Percentiles rank a stretch among this genome's conserved stretches.
Conservation (phyloP, 345 rosid genomes). For the Trapa incisa region DNA sequence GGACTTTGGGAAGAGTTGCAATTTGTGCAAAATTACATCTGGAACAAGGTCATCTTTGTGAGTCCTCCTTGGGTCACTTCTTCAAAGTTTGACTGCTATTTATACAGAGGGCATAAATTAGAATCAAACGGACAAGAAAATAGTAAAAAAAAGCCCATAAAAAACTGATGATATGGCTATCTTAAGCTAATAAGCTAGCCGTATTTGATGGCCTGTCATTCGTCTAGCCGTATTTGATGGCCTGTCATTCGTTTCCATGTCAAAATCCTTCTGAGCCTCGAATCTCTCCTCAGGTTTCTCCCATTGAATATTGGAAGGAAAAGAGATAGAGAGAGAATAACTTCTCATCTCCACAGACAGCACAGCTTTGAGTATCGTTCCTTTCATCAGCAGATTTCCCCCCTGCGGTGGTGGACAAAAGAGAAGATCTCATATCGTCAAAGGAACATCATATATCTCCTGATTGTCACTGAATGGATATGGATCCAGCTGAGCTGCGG, state of each 20-base stretch:
- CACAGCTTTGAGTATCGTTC: too few relatives aligned
- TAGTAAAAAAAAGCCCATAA: background rate
- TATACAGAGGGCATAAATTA: too few relatives aligned
- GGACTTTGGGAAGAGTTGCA: background rate
- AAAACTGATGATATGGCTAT: background rate
- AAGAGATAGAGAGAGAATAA: background rate
- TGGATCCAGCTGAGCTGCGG: slow-evolving; percentile 60
- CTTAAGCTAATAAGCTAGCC: background rate
- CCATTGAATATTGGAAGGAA: background rate
- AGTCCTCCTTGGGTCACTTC: background rate
- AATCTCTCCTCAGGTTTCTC: background rate
- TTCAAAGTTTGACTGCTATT: background rate
- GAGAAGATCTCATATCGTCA: too few relatives aligned
- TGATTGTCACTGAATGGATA: slow-evolving; percentile 6
- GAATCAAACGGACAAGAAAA: background rate
- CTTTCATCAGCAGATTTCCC: too few relatives aligned
- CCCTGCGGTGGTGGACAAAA: too few relatives aligned
- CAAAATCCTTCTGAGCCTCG: background rate
- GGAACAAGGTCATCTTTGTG: background rate
- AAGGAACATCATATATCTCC: too few relatives aligned
- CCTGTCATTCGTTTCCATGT: too few relatives aligned
- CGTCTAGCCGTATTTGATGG: too few relatives aligned
- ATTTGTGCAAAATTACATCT: background rate
- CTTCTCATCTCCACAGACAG: too few relatives aligned
- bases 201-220: background rate